Evolutionary conservation across 179 eudicot genomes (phyloP).

Genomic region (Kewa caespitosa): DNA sequence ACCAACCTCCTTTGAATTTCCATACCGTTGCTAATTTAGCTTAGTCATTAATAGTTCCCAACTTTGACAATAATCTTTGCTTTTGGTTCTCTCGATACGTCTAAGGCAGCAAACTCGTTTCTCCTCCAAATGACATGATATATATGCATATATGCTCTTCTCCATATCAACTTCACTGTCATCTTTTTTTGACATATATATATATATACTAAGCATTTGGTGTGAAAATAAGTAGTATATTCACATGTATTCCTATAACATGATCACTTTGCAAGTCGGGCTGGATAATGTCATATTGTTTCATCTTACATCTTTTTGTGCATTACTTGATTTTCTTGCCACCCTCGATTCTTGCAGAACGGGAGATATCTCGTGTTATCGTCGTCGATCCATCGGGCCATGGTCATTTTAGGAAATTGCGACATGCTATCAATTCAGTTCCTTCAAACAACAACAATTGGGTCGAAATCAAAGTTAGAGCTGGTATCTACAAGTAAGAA

Average conservation of each 20-base stretch:
- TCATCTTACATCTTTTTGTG: background rate
- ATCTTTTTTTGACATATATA: background rate
- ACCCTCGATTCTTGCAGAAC: background rate
- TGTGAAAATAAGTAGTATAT: background rate
- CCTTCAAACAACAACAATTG: conserved; percentile 18
- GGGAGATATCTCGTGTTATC: conserved; percentile 8
- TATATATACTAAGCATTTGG: background rate
- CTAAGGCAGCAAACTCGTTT: background rate
- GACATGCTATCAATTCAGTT: conserved; percentile 23
- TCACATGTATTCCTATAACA: conserved; percentile 6
- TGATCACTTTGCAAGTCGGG: conserved; percentile 4
- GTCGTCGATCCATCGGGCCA: conserved; percentile 27
- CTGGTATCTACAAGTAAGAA: conserved; percentile 27
- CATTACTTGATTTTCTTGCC: background rate
- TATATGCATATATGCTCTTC: background rate
- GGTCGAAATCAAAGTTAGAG: conserved; percentile 25
- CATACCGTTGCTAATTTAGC: background rate
- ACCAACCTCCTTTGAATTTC: background rate
- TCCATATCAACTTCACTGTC: background rate
- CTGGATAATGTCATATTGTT: conserved; percentile 12
- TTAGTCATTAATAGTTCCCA: conserved; percentile 6
- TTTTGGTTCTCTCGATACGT: background rate
- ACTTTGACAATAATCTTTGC: background rate
- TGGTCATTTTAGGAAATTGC: conserved; percentile 20
- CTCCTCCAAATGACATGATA: background rate